These are phyloP conservation scores for Fusarium sp. DNA, from an alignment of 2,329 filamentous ascomycete genomes.

Conservation along the genomic window DNA sequence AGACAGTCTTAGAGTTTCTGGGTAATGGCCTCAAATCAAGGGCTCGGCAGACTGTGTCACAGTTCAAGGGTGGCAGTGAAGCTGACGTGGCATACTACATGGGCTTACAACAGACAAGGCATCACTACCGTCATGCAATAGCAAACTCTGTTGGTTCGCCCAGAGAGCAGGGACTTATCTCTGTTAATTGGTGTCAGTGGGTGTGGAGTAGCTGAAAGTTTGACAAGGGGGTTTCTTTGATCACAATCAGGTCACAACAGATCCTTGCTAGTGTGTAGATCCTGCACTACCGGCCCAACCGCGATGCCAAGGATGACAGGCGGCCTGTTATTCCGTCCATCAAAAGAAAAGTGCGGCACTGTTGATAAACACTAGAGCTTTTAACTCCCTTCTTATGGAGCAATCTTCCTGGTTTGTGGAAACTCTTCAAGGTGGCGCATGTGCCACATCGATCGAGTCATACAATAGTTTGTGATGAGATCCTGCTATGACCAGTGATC, in stretches of 20 bases:
- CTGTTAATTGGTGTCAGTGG: not conserved
- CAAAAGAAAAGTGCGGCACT: not conserved
- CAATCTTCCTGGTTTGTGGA: not conserved
- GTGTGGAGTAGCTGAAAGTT: slow-evolving; percentile 12
- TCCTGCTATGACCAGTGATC: slow-evolving; percentile 4
- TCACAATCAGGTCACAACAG: not conserved
- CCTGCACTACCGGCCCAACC: not conserved
- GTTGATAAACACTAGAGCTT: not conserved
- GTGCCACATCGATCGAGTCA: slow-evolving; percentile 15
- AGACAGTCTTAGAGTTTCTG: not conserved
- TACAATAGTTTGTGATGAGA: not conserved
- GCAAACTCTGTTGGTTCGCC: not conserved
- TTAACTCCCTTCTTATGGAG: not conserved
- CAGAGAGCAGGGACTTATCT: not conserved
- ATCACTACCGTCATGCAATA: not conserved
- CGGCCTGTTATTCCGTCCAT: not conserved
- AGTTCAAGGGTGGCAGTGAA: not conserved
- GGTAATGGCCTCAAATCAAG: not conserved
- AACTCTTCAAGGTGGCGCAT: not conserved
- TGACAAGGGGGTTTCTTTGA: slow-evolving; percentile 6
- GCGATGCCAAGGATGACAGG: not conserved
- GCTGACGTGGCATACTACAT: slow-evolving; percentile 9
- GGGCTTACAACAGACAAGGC: not conserved
- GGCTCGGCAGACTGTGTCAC: not conserved
- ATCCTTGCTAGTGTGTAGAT: slow-evolving; percentile 10